Percentiles rank a stretch among this genome's conserved stretches.
Conservation (phyloP, 2,329 filamentous ascomycete species). For the Monosporascus cannonballus region DNA sequence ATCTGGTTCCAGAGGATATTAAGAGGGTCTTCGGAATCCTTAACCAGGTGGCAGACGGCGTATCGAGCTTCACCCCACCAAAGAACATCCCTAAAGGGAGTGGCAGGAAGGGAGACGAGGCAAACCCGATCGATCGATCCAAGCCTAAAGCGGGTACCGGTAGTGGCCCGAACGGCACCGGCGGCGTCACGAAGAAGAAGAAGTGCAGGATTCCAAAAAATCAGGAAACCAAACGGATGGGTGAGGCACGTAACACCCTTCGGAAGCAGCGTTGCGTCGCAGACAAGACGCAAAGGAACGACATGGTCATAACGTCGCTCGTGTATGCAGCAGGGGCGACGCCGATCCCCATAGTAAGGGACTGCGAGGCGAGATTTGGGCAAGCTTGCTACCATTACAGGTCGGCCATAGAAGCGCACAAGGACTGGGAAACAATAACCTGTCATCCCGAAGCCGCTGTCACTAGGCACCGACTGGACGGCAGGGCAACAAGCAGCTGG, state of each 20-base stretch:
- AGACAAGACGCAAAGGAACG: conserved; percentile 5
- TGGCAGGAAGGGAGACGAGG: conserved; percentile 9
- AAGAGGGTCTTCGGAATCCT: conserved; percentile 14
- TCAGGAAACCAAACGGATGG: neutral
- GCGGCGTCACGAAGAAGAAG: conserved; percentile 1
- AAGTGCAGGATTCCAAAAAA: conserved; percentile 8
- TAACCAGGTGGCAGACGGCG: conserved; percentile 4
- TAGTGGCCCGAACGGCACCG: neutral
- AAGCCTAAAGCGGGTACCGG: conserved; percentile 5
- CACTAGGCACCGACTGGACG: neutral
- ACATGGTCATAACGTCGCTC: conserved; percentile 12
- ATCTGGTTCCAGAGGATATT: conserved; percentile 13
- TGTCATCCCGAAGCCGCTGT: conserved; percentile 1
- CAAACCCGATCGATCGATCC: conserved; percentile 6
- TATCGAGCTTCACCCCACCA: conserved; percentile 8
- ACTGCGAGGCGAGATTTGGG: conserved; percentile 6
- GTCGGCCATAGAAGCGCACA: conserved; percentile 9
- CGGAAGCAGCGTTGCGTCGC: conserved; percentile 8
- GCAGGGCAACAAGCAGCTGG: neutral
- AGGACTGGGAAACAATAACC: conserved; percentile 2
- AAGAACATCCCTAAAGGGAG: conserved; percentile 10
- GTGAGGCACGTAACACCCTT: conserved; percentile 7
- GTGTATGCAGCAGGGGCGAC: conserved; percentile 5
- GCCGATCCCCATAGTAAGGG: conserved; percentile 1
- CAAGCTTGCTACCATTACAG: conserved; percentile 21